Evolutionary conservation across 2,329 filamentous ascomycete genomes (phyloP).

Genomic region (Ophiostoma sp.): DNA sequence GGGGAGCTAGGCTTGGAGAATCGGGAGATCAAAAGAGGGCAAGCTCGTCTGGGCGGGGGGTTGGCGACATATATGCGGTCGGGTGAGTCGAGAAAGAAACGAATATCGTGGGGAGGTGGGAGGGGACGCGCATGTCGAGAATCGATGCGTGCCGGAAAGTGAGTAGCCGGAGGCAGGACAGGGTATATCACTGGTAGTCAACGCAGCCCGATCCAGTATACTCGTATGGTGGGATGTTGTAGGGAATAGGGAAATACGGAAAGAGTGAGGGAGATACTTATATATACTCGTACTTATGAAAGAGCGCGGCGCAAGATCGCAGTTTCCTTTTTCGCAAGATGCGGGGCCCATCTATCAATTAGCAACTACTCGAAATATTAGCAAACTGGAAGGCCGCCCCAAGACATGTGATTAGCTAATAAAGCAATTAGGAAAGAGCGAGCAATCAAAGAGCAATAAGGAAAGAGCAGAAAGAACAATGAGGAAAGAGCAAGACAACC

Average conservation of each 20-base stretch:
- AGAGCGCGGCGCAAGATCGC: neutral
- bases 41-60: neutral
- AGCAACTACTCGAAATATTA: neutral
- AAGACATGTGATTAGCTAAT: neutral
- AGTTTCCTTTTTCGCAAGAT: constrained; percentile 1
- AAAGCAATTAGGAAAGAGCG: neutral
- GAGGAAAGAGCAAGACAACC: no score
- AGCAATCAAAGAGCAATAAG: neutral
- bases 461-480: neutral
- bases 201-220: no score
- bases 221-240: no score
- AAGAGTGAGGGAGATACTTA: neutral
- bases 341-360: constrained; percentile 6
- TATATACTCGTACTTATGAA: neutral
- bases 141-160: neutral
- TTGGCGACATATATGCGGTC: neutral
- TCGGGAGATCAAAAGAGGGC: neutral
- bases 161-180: neutral
- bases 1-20: neutral
- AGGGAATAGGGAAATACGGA: neutral
- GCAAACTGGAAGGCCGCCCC: no score
- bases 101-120: neutral
- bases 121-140: constrained; percentile 1
- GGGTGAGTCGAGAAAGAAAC: neutral
- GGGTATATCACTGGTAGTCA: no score